phyloP scores from a whole-genome alignment of 1,139 yeast species.

The Pichia sp. region DNA sequence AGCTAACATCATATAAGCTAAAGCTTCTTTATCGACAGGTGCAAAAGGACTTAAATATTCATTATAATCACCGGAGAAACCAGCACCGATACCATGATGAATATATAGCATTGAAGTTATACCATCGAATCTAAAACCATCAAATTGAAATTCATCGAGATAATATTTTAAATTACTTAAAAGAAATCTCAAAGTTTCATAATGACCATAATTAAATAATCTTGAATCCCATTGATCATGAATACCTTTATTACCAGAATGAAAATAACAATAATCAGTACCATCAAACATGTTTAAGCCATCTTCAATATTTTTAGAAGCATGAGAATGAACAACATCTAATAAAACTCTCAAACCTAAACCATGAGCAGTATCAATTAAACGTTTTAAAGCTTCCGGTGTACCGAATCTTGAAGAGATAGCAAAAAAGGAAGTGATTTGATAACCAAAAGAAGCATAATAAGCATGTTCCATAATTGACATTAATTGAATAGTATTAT shows the following conservation, averaged over 20 bases:
- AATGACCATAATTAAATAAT: conserved; percentile 81
- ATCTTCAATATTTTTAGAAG: conserved; percentile 88
- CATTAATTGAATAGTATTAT: conserved; percentile 92
- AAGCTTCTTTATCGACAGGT: conserved; percentile 79
- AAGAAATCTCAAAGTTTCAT: conserved; percentile 83
- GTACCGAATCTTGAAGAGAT: conserved; percentile 85
- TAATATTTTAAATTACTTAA: conserved; percentile 83
- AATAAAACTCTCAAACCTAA: conserved; percentile 80
- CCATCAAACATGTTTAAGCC: conserved; percentile 94
- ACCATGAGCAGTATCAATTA: conserved; percentile 87
- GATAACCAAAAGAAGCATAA: conserved; percentile 96
- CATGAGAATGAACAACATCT: conserved; percentile 94
- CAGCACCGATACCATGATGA: conserved; percentile 85
- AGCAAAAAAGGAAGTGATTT: conserved; percentile 89
- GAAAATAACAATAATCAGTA: conserved; percentile 91
- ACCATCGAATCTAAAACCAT: conserved; percentile 96
- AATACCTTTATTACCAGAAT: conserved; percentile 73
- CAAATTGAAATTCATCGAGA: conserved; percentile 78
- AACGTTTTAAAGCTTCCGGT: conserved; percentile 88
- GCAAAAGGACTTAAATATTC: conserved; percentile 80
- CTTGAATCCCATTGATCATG: conserved; percentile 96
- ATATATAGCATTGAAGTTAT: conserved; percentile 88
- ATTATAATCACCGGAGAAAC: conserved; percentile 87
- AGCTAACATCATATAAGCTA: conserved; percentile 82
- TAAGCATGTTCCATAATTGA: conserved; percentile 99